These are phyloP conservation scores for Boletus eberwhitei DNA, from an alignment of 768 basidiomycete genomes.

Conservation along the genomic window DNA sequence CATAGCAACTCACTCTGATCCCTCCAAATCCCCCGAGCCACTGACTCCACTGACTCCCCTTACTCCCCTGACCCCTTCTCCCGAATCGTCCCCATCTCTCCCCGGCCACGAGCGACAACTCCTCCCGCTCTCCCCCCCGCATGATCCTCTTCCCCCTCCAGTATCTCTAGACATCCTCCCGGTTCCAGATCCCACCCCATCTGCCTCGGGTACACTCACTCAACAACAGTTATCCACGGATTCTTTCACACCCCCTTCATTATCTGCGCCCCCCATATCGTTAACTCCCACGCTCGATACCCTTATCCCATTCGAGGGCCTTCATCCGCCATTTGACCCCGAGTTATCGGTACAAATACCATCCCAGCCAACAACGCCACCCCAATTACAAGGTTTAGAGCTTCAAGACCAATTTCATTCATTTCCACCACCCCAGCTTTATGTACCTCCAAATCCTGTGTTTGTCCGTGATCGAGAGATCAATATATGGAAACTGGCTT, in stretches of 20 bases:
- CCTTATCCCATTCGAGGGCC: conserved; percentile 26
- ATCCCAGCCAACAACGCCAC: conserved; percentile 6
- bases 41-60: conserved; percentile 23
- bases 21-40: conserved; percentile 11
- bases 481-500: conserved; percentile 35
- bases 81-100: conserved; percentile 20
- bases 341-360: conserved; percentile 20
- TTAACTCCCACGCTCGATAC: conserved; percentile 25
- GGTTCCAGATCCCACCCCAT: background rate
- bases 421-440: conserved; percentile 25
- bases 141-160: conserved; percentile 5
- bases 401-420: conserved; percentile 25
- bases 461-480: conserved; percentile 33
- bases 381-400: conserved; percentile 20
- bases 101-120: conserved; percentile 27
- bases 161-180: conserved; percentile 3
- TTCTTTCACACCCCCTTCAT: conserved; percentile 2
- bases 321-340: conserved; percentile 19
- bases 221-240: background rate
- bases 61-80: conserved; percentile 11
- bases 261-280: conserved; percentile 1
- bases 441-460: conserved; percentile 27
- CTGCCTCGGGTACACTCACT: background rate
- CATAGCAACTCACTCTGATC: background rate
- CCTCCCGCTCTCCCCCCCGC: conserved; percentile 1